Base-by-base conservation (phyloP, 495 filamentous ascomycete species). In the Penicillium pancosmium region DNA sequence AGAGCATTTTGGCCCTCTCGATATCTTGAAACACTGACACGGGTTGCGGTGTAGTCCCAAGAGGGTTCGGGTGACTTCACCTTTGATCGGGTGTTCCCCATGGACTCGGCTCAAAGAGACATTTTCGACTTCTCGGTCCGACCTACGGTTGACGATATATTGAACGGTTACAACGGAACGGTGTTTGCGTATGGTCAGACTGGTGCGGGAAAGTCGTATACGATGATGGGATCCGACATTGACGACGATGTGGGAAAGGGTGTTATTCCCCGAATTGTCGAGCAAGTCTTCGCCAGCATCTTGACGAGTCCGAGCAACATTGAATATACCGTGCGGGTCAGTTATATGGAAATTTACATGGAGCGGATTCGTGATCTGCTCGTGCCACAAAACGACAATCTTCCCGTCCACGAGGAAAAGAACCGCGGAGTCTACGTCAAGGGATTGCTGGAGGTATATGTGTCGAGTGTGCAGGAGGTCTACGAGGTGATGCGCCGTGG, bases 301-400 rank as follows among this genome's bases (percentile, higher is more conserved):
- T 74, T 96, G 64, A 85, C 88, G 6, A 95, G 91, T 62, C 90
- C 94, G 27, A 88, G 86, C 58, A 97, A 92, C 62, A 97, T 98
- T 70, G 94, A 98, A 73, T 98, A 97, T 73, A 98, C 92, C 18
- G 94, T 98, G 36, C 84, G 91, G 50, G 94, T 98, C 57, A 96
- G 92, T 69, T 98, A 98, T 74, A 98, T 98, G 94, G 94, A 98
- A 75, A 98, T 98, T 59, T 98, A 98, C 78, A 98, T 98, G 94
- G 94, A 98, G 76, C 86, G 88, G 53, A 97, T 98, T 75, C 86
- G 93, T 66, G 94, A 98, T 86, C 79, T 98, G 23, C 71, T 98
- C 58, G 86, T 86, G 10, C 94, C 94, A 9, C 87, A 90, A 34
- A 96, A 98, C 72, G 95, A 98, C 77, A 98, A 98, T 67, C 77